Conservation (phyloP, 306 rosid genomes). For the Ziziphus jujuba region DNA sequence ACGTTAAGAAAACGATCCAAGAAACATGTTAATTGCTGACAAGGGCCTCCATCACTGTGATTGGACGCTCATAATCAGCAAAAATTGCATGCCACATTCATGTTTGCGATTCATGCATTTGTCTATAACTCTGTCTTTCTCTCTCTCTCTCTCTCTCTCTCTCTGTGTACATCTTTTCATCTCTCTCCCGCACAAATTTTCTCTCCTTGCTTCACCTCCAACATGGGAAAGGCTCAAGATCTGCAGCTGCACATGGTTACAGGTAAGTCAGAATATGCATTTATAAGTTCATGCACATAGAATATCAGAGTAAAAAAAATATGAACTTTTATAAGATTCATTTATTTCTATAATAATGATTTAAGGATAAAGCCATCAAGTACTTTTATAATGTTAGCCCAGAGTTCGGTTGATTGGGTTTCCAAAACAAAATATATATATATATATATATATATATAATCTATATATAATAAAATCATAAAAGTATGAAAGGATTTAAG, state of each 20-base stretch:
- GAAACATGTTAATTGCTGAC: too few relatives aligned
- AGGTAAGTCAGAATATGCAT: slow-evolving; percentile 9
- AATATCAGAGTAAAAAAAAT: not conserved
- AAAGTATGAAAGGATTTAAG: too few relatives aligned
- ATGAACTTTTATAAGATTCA: not conserved
- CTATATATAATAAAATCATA: too few relatives aligned
- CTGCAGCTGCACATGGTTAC: slow-evolving; percentile 2
- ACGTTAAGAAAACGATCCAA: too few relatives aligned
- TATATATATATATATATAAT: too few relatives aligned
- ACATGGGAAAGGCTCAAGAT: slow-evolving; percentile 16
- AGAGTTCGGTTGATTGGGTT: not conserved
- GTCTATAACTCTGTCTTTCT: not conserved
- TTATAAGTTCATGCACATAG: not conserved
- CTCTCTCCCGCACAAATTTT: not conserved
- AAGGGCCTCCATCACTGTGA: too few relatives aligned
- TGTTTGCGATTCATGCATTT: not conserved
- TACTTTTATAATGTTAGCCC: not conserved
- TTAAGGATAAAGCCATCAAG: too few relatives aligned
- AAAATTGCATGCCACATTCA: not conserved
- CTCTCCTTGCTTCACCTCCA: not conserved
- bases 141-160: not conserved
- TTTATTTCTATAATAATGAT: too few relatives aligned
- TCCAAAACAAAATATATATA: not conserved
- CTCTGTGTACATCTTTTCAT: too few relatives aligned
- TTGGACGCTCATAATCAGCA: too few relatives aligned